Conservation (phyloP, 805 yeast species). For the Spathaspora gorwiae region DNA sequence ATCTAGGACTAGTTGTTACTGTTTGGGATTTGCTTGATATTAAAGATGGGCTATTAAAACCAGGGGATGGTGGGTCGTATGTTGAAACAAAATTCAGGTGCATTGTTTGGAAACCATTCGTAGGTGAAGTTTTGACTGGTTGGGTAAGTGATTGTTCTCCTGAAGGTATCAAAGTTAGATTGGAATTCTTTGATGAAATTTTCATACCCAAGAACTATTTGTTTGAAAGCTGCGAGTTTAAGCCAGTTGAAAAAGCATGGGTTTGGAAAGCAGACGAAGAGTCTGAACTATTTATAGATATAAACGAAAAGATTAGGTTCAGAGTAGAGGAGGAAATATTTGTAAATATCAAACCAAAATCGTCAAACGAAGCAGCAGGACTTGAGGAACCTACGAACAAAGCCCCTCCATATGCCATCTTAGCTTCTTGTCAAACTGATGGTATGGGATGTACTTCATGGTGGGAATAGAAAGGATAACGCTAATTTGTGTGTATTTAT, state of each 20-base stretch:
- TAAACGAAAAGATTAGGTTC: constrained; percentile 87
- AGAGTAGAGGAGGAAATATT: constrained; percentile 87
- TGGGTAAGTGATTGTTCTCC: constrained; percentile 86
- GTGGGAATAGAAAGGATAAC: constrained; percentile 65
- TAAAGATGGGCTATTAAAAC: constrained; percentile 84
- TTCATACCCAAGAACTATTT: constrained; percentile 79
- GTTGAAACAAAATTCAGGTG: constrained; percentile 71
- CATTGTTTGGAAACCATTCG: constrained; percentile 86
- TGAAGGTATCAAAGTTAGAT: constrained; percentile 79
- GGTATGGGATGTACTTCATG: constrained; percentile 96
- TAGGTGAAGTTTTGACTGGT: constrained; percentile 89
- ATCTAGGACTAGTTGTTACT: constrained; percentile 78
- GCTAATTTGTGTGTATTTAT: too few relatives aligned
- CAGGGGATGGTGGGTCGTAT: constrained; percentile 91
- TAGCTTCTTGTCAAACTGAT: constrained; percentile 90
- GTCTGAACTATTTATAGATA: constrained; percentile 74
- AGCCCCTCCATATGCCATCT: constrained; percentile 75
- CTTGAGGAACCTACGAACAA: constrained; percentile 34
- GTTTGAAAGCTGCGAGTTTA: constrained; percentile 70
- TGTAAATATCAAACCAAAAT: constrained; percentile 74
- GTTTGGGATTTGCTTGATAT: constrained; percentile 80
- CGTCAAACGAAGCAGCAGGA: constrained; percentile 51
- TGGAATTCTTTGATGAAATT: constrained; percentile 89
- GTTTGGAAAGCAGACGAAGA: constrained; percentile 82
- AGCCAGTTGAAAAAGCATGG: constrained; percentile 87